A percentile compares a stretch with the other conserved stretches of the same genome.
Conservation (phyloP, 495 filamentous ascomycete genomes). For the Cudoniella acicularis region DNA sequence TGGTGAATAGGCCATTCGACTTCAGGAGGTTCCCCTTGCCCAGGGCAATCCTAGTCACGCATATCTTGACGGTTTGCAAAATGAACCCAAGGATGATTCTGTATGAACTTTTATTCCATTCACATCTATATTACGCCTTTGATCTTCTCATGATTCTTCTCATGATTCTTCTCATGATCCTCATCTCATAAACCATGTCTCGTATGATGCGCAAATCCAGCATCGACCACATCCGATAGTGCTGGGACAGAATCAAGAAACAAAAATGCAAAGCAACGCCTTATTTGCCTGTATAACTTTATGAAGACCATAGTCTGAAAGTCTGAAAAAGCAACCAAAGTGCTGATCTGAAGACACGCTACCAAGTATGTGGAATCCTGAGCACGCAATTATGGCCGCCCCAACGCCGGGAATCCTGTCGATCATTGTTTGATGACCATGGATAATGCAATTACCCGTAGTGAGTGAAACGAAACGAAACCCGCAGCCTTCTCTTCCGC, state of each 20-base stretch:
- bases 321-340: background rate
- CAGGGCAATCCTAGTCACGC: background rate
- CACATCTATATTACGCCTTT: slow-evolving; percentile 5
- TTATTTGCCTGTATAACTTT: slow-evolving; percentile 1
- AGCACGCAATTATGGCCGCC: slow-evolving; percentile 4
- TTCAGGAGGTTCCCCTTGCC: no score
- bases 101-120: background rate
- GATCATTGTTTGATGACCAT: slow-evolving; percentile 11
- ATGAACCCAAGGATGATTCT: background rate
- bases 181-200: slow-evolving; percentile 1
- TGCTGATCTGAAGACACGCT: slow-evolving; percentile 1
- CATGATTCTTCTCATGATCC: slow-evolving; percentile 2
- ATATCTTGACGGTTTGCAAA: background rate
- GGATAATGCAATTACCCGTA: slow-evolving; percentile 16
- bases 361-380: slow-evolving; percentile 14
- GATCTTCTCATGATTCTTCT: no score
- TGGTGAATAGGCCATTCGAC: no score
- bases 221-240: background rate
- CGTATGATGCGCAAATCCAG: background rate
- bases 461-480: slow-evolving; percentile 15
- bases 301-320: background rate
- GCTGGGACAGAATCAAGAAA: background rate
- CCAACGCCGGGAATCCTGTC: slow-evolving; percentile 22
- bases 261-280: background rate
- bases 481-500: background rate